Base-by-base conservation (phyloP, 306 rosid genomes). In the Comarum palustre region DNA sequence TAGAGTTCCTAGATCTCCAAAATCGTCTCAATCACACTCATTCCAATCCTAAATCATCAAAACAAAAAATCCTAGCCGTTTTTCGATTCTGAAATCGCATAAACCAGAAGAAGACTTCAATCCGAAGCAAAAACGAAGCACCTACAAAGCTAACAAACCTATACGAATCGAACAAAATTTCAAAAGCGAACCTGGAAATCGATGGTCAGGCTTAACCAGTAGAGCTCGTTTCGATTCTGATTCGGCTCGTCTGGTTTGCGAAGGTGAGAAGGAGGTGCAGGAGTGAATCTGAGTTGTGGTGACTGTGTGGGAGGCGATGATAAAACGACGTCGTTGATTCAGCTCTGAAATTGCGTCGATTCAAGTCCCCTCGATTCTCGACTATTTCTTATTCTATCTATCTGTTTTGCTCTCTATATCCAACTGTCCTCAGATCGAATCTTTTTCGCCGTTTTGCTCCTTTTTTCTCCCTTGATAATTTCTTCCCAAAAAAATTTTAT, bases 391-490 rank as follows among this genome's bases (percentile, higher is more conserved):
- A 60, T 71, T 74, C 68, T 60, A 15, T 63, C 64, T 54, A 59
- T 71, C 65, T 75, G 46, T 73, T 8, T 8, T 73, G 60, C 60
- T 68, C 63, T 72, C 78, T 81, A 51, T 68, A 71, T 73, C 82
- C 77, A 45, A 52, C 75, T 70, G 89, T 8, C 69, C 58, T 55
- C 73, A n/a, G 90, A 89, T 84, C 84, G 87, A 83, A 83, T 87
- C 91, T 80, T 79, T 81, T 79, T 81, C 82, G 31, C 82, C 70
- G 65, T 78, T 58, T 76, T 46, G 38, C 22, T 34, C 19, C 8
- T 4, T 24, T 3, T 2, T 22, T n/a, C 3, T 2, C 38, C 29
- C 41, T 34, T 31, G 8, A 22, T 7, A 27, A 22, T 6, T 13
- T 45, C 43, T 39, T 47, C 27, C 15, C 8, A 17, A 51, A 47